Evolutionary conservation across 75 land plant species (phyloP).

Genomic region (Selaginella moellendorffii): DNA sequence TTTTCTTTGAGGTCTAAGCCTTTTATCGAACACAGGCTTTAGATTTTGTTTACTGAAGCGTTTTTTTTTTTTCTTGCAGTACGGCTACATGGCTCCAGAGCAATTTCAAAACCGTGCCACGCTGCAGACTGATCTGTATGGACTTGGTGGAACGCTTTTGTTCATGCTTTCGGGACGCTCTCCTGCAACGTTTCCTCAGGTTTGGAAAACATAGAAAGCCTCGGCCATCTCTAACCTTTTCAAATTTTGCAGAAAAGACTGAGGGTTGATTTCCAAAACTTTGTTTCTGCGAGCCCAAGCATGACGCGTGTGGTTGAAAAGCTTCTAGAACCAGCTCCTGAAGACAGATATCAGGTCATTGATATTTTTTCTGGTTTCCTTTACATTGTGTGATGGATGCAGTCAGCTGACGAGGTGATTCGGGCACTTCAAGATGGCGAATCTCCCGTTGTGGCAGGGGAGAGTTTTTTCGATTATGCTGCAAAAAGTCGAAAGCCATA

Average conservation of each 20-base stretch:
- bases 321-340: constrained; percentile 40
- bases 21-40: too few species aligned
- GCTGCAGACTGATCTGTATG: constrained; percentile 36
- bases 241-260: constrained; percentile 25
- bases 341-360: constrained; percentile 36
- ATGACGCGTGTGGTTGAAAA: constrained; percentile 23
- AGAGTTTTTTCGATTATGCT: too few species aligned
- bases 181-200: constrained; percentile 40
- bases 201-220: neutral
- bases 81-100: constrained; percentile 55
- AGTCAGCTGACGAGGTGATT: constrained; percentile 31
- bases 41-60: too few species aligned
- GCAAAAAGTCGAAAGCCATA: constrained; percentile 11
- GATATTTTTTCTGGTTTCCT: neutral
- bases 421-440: constrained; percentile 11
- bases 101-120: constrained; percentile 41
- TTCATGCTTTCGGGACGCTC: constrained; percentile 32
- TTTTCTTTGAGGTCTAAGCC: neutral
- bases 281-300: constrained; percentile 15
- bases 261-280: constrained; percentile 29
- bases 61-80: constrained; percentile 24
- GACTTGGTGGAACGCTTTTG: constrained; percentile 31
- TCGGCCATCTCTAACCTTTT: neutral
- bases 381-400: constrained; percentile 1
- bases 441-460: neutral